phyloP scores from a whole-genome alignment of 2,329 filamentous ascomycete species.

The Pseudogymnoascus sp. region DNA sequence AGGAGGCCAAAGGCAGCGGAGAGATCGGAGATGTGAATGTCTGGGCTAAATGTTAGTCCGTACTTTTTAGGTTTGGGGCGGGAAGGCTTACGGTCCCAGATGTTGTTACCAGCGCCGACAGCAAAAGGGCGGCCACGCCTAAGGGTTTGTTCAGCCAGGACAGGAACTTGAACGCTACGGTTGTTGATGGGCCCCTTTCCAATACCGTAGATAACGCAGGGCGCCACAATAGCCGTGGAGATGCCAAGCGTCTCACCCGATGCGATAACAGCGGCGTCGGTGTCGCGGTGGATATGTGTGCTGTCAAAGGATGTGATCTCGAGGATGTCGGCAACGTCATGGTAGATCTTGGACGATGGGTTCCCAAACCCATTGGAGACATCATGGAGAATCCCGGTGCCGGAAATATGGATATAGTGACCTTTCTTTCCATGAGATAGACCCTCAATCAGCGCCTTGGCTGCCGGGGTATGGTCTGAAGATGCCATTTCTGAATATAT shows the following conservation, averaged over 20 bases:
- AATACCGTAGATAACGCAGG: constrained; percentile 47
- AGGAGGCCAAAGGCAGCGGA: constrained; percentile 43
- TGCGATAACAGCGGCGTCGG: constrained; percentile 46
- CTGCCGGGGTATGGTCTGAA: constrained; percentile 5
- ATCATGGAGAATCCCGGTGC: constrained; percentile 12
- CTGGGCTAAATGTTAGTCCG: constrained; percentile 26
- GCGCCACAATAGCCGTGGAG: constrained; percentile 49
- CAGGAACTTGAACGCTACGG: constrained; percentile 42
- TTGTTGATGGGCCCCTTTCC: constrained; percentile 47
- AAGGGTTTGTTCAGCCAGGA: constrained; percentile 37
- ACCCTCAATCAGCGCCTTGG: constrained; percentile 13
- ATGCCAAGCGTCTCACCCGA: constrained; percentile 29
- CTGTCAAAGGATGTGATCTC: constrained; percentile 39
- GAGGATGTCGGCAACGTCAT: constrained; percentile 38
- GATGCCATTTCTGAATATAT: constrained; percentile 12
- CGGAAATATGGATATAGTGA: constrained; percentile 17
- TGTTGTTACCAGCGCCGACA: constrained; percentile 43
- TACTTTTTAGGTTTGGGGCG: not conserved
- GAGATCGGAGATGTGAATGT: constrained; percentile 48
- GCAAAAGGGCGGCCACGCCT: constrained; percentile 40
- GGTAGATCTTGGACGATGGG: constrained; percentile 34
- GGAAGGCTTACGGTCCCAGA: constrained; percentile 13
- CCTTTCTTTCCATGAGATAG: constrained; percentile 12
- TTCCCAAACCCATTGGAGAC: constrained; percentile 12
- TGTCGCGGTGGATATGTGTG: constrained; percentile 40